These are phyloP conservation scores for Mycena leptocephala DNA, from an alignment of 768 basidiomycete genomes.

Conservation along the genomic window DNA sequence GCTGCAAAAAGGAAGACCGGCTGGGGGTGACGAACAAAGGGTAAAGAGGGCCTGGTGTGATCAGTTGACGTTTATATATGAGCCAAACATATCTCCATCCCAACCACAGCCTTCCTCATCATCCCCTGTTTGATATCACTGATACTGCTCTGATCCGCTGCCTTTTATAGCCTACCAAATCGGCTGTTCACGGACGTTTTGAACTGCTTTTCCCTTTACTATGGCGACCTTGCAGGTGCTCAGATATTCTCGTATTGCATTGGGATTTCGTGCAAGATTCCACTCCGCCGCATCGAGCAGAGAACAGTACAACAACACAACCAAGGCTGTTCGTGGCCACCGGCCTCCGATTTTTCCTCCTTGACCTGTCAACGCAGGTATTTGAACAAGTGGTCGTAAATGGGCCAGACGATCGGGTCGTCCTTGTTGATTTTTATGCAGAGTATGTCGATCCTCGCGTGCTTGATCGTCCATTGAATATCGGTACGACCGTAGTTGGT, in stretches of 20 bases:
- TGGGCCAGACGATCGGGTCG: conserved; percentile 63
- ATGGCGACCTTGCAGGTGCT: conserved; percentile 23
- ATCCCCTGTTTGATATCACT: conserved; percentile 9
- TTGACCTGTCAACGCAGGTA: conserved; percentile 8
- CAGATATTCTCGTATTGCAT: neutral
- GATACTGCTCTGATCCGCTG: neutral
- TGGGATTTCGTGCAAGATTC: conserved; percentile 37
- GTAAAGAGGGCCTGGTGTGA: conserved; percentile 4
- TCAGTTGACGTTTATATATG: neutral
- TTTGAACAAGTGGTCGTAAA: conserved; percentile 32
- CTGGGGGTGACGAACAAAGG: conserved; percentile 45
- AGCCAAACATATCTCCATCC: conserved; percentile 6
- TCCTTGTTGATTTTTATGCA: conserved; percentile 87
- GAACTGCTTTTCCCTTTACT: neutral
- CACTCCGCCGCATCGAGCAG: conserved; percentile 59
- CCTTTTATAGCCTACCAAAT: no score
- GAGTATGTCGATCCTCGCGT: conserved; percentile 66
- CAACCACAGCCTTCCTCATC: neutral
- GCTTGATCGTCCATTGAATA: neutral
- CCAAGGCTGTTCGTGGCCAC: conserved; percentile 58
- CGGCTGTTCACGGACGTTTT: no score
- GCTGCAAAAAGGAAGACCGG: conserved; percentile 53
- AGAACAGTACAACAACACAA: conserved; percentile 63
- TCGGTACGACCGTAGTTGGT: conserved; percentile 70
- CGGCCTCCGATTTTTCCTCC: neutral